Conservation (phyloP, 768 basidiomycete species). For the Tulasnella calospora region DNA sequence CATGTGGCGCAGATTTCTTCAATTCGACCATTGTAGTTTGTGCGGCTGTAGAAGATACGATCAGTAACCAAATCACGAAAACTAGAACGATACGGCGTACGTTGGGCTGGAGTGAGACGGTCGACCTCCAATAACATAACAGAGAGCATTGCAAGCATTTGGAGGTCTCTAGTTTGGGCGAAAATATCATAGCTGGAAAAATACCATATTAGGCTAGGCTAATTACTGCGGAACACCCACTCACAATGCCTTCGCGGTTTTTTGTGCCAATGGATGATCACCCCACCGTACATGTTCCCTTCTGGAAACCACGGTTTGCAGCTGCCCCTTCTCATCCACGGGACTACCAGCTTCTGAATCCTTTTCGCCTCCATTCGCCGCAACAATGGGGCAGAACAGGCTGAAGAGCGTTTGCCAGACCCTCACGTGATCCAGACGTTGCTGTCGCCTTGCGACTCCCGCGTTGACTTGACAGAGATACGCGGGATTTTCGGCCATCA, state of each 20-base stretch:
- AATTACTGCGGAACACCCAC: conserved; percentile 8
- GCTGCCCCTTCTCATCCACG: neutral
- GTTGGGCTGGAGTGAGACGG: conserved; percentile 13
- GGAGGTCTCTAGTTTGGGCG: conserved; percentile 56
- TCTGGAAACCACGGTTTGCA: neutral
- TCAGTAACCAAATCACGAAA: neutral
- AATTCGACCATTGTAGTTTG: neutral
- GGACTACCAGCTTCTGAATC: neutral
- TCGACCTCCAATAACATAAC: conserved; percentile 56
- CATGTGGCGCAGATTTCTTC: neutral
- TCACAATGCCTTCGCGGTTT: conserved; percentile 30
- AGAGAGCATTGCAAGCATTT: conserved; percentile 76
- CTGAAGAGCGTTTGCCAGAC: conserved; percentile 55
- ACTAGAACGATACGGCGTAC: neutral
- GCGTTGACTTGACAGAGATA: conserved; percentile 59
- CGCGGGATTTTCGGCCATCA: conserved; percentile 43
- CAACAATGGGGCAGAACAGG: conserved; percentile 20
- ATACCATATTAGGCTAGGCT: neutral
- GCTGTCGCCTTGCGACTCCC: conserved; percentile 50
- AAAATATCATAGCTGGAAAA: conserved; percentile 44
- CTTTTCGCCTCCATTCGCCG: neutral
- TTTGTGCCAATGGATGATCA: conserved; percentile 27
- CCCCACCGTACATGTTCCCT: conserved; percentile 25
- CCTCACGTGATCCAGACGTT: conserved; percentile 66
- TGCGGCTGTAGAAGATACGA: neutral